These are phyloP conservation scores for Eleusine coracana DNA, from an alignment of 176 grass and related monocot species.

Conservation along the genomic window DNA sequence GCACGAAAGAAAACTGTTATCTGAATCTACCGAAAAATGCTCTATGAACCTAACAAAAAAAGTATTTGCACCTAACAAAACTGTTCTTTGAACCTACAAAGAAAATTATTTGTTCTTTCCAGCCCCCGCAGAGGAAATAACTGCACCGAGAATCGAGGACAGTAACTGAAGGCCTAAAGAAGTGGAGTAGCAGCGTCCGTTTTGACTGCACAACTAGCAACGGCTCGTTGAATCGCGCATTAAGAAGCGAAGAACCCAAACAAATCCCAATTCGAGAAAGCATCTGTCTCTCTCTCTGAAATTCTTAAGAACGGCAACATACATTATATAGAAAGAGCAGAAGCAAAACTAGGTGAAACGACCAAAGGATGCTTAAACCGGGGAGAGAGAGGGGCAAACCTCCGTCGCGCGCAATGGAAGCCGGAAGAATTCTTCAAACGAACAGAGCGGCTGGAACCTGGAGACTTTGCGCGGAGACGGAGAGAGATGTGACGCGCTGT, in stretches of 20 bases:
- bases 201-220: neutral
- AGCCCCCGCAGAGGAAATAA: slow-evolving; percentile 1
- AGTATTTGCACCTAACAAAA: neutral
- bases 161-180: slow-evolving; percentile 27
- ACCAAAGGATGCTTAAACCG: neutral
- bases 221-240: neutral
- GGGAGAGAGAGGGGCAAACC: slow-evolving; percentile 17
- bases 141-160: slow-evolving; percentile 1
- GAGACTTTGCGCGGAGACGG: neutral
- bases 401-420: neutral
- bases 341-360: neutral
- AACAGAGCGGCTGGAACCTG: neutral
- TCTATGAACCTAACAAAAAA: neutral
- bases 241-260: neutral
- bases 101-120: neutral
- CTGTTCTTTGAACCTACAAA: too few relatives aligned
- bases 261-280: neutral
- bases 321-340: neutral
- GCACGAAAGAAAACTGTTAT: neutral
- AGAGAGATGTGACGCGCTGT: neutral
- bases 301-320: slow-evolving; percentile 2
- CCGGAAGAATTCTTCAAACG: neutral
- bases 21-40: neutral
- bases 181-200: slow-evolving; percentile 9
- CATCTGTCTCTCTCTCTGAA: neutral